Base-by-base conservation (phyloP, 2,329 filamentous ascomycete genomes). In the Furcasterigmium sp. region DNA sequence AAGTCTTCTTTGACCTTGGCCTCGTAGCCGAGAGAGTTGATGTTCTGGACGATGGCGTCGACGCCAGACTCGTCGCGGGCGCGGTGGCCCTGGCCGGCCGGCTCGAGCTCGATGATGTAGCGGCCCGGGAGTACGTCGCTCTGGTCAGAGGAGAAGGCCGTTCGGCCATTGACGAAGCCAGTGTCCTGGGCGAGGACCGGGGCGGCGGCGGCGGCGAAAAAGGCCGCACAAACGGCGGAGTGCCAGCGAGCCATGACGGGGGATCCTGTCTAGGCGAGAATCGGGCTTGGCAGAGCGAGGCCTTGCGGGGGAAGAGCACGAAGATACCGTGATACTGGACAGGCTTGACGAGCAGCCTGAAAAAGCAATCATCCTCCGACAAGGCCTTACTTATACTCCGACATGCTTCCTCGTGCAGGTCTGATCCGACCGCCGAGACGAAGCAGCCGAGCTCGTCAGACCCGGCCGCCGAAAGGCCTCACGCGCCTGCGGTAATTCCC, bases 1-100 rank as follows among this genome's bases (percentile, higher is more conserved):
- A 40, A 49, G 18, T 49, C 47, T 2, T 44, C 40, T 23, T 49
- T 47, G 21, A 49, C 30, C 6, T 21, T 42, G 18, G 45, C 42
- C 17, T 45, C 42, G 15, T 47, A 45, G 26, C 47, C 47, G 3
- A 44, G 42, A 7, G 44, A 37, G 13, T 39, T 38, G 25, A 47
- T 46, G 10, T 47, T 26, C 17, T 40, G 29, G 9, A 47, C 41
- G 5, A 47, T 37, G 17, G 39, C 23, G 18, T 46, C 39, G 35
- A 40, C 23, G 11, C 28, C 23, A 8, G 42, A 36, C 17, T 49
- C 40, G 2, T 49, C 29, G n/a, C 47, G 36, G n/a, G 43, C 30
- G 13, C 18, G 23, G 30, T 14, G 37, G 13, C 41, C 37, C 14
- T 26, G 20, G 11, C 36, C 28, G 2, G 30, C 26, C 6, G 41